A percentile compares a stretch with the other conserved stretches of the same genome.
These are phyloP conservation scores for Podospora conica DNA, from an alignment of 495 filamentous ascomycete genomes.

Conservation along the genomic window DNA sequence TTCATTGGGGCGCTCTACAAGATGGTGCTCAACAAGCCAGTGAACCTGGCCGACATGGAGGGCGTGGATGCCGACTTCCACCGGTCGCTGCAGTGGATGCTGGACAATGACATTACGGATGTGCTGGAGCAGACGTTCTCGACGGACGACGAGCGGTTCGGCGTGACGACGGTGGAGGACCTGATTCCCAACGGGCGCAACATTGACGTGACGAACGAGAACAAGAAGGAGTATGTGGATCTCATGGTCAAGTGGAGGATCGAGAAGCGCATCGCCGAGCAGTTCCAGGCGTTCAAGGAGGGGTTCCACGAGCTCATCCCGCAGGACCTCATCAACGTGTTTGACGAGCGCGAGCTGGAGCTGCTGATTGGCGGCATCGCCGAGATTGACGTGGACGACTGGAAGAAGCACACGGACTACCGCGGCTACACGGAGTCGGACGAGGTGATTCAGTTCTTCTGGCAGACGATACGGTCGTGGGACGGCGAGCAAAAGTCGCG, in stretches of 20 bases:
- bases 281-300: constrained; percentile 95
- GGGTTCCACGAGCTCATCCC: constrained; percentile 98
- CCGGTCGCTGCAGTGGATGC: constrained; percentile 87
- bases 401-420: constrained; percentile 99
- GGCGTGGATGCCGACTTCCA: constrained; percentile 98
- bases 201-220: constrained; percentile 93
- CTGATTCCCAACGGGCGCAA: constrained; percentile 85
- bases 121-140: constrained; percentile 92
- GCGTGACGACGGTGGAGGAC: constrained; percentile 85
- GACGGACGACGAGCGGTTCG: constrained; percentile 95
- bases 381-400: constrained; percentile 98
- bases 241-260: constrained; percentile 99
- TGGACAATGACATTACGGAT: constrained; percentile 91
- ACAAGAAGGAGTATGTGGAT: constrained; percentile 92
- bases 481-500: constrained; percentile 97
- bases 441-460: constrained; percentile 96
- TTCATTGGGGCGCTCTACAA: constrained; percentile 99
- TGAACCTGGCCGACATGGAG: constrained; percentile 93
- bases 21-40: constrained; percentile 95
- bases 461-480: constrained; percentile 94
- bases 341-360: constrained; percentile 96
- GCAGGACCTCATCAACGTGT: constrained; percentile 93
- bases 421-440: constrained; percentile 97
- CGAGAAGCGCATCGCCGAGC: constrained; percentile 93
- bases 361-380: constrained; percentile 97